Conservation (phyloP, 2,329 filamentous ascomycete species). For the Colletotrichum liaoningense region DNA sequence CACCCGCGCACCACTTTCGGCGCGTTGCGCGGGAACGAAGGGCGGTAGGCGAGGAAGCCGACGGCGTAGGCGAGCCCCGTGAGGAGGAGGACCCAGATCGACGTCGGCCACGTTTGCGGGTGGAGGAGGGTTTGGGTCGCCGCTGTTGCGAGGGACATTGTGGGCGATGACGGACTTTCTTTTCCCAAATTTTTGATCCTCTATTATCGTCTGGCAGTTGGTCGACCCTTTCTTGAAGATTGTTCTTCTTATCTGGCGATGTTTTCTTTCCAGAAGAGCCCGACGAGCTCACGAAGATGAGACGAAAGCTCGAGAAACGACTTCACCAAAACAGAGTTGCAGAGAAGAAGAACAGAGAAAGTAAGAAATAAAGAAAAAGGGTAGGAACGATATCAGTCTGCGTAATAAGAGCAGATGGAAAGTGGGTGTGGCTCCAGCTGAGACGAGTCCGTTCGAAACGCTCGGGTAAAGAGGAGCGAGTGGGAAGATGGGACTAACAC, state of each 20-base stretch:
- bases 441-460: neutral
- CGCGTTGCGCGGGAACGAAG: slow-evolving; percentile 39
- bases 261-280: too few relatives aligned
- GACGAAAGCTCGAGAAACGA: neutral
- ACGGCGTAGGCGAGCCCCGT: slow-evolving; percentile 30
- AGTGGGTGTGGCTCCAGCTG: neutral
- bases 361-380: neutral
- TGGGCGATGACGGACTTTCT: neutral
- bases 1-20: slow-evolving; percentile 42
- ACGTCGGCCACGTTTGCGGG: slow-evolving; percentile 37
- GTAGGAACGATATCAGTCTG: neutral
- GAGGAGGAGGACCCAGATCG: slow-evolving; percentile 36
- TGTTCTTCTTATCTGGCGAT: neutral
- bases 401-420: neutral
- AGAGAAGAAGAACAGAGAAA: neutral
- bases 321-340: neutral
- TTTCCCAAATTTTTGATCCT: neutral
- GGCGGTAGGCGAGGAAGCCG: slow-evolving; percentile 33
- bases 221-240: neutral
- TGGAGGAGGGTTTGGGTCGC: slow-evolving; percentile 8
- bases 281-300: neutral
- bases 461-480: neutral
- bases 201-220: neutral
- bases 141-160: slow-evolving; percentile 4
- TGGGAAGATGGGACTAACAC: neutral